Conservation (phyloP, 768 basidiomycete species). For the Lactarius sanguifluus region DNA sequence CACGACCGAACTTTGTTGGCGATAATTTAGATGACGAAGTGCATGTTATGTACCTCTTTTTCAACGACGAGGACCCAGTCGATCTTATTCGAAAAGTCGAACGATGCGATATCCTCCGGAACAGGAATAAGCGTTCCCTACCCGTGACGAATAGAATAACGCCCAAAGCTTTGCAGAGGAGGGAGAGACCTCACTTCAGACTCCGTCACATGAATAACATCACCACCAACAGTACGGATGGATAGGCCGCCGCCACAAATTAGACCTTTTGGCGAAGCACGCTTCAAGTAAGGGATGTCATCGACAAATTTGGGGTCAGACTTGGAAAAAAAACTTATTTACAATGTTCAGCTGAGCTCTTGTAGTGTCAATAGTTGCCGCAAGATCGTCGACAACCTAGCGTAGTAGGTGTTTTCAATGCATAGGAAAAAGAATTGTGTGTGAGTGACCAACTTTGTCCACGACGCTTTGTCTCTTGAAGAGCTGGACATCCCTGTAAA, state of each 20-base stretch:
- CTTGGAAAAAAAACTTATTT: conserved; percentile 30
- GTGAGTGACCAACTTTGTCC: conserved; percentile 54
- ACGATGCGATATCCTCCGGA: conserved; percentile 64
- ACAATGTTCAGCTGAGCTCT: conserved; percentile 83
- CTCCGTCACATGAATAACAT: conserved; percentile 50
- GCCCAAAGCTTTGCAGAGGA: neutral
- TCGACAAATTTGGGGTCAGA: conserved; percentile 15
- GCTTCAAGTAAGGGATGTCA: conserved; percentile 43
- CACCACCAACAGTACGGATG: conserved; percentile 59
- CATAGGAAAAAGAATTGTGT: neutral
- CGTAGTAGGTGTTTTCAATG: conserved; percentile 7
- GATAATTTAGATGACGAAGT: no score
- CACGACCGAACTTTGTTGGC: neutral
- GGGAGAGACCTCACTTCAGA: conserved; percentile 51
- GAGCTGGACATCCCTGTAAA: conserved; percentile 77
- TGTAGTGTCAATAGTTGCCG: conserved; percentile 73
- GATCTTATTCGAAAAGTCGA: conserved; percentile 55
- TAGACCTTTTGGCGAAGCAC: conserved; percentile 88
- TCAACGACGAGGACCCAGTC: conserved; percentile 87
- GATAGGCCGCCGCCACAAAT: conserved; percentile 65
- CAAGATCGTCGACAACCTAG: conserved; percentile 87
- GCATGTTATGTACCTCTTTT: conserved; percentile 68
- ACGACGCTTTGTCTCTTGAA: conserved; percentile 80
- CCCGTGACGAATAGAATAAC: neutral
- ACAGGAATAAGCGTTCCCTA: conserved; percentile 79